Conservation (phyloP, 805 yeast species). For the Metschnikowia koreensis region DNA sequence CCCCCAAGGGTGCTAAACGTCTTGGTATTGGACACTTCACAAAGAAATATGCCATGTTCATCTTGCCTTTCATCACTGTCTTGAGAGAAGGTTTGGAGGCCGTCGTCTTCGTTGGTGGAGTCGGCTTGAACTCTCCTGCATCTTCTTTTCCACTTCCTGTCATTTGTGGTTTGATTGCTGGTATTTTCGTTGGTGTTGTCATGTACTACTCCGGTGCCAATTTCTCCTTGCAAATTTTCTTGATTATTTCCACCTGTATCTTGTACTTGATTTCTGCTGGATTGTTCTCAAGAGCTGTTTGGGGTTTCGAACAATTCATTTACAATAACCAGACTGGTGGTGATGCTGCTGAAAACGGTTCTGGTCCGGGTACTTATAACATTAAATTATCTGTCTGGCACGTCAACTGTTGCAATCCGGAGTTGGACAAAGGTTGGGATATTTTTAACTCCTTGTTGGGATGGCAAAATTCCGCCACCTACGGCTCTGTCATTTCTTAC, state of each 20-base stretch:
- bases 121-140: constrained; percentile 31
- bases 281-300: constrained; percentile 86
- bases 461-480: constrained; percentile 96
- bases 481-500: constrained; percentile 87
- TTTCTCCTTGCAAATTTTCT: constrained; percentile 81
- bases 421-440: constrained; percentile 92
- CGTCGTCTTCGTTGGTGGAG: constrained; percentile 47
- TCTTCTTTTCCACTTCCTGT: constrained; percentile 90
- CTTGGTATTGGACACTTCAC: constrained; percentile 54
- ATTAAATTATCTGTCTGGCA: constrained; percentile 84
- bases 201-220: constrained; percentile 81
- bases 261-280: constrained; percentile 90
- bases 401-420: constrained; percentile 96
- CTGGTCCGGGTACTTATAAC: constrained; percentile 94
- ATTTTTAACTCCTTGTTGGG: constrained; percentile 91
- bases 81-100: constrained; percentile 86
- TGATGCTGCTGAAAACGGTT: constrained; percentile 90
- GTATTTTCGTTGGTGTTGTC: constrained; percentile 64
- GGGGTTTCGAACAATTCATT: constrained; percentile 76
- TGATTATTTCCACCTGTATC: constrained; percentile 83
- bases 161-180: constrained; percentile 78
- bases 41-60: constrained; percentile 81
- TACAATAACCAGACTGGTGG: constrained; percentile 78
- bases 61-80: constrained; percentile 86
- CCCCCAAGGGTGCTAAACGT: constrained; percentile 33